Conservation (phyloP, 176 grass and related monocot species). For the Dactylis glomerata region DNA sequence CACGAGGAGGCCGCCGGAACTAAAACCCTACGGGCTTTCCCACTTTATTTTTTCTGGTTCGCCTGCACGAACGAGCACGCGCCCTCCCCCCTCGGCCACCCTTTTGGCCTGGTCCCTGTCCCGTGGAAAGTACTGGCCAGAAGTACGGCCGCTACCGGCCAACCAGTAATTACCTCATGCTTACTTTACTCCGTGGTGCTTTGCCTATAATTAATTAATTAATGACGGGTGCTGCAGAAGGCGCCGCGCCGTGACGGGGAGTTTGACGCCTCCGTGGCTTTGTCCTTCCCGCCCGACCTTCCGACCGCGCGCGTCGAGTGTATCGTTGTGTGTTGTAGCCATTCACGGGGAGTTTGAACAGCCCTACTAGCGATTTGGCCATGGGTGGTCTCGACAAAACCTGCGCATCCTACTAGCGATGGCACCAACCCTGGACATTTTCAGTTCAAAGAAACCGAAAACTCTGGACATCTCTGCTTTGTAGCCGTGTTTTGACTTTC, state of each 20-base stretch:
- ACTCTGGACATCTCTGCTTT: background rate
- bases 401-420: background rate
- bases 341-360: too few species aligned
- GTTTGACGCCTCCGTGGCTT: background rate
- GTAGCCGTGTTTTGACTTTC: background rate
- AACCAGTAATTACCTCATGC: background rate
- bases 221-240: background rate
- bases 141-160: slow-evolving; percentile 21
- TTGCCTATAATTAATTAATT: background rate
- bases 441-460: too few species aligned
- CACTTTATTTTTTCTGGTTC: background rate
- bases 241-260: background rate
- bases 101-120: slow-evolving; percentile 7
- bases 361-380: background rate
- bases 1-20: background rate
- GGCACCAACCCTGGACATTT: background rate
- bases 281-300: background rate
- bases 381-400: background rate
- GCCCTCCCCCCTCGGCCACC: background rate
- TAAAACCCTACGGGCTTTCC: slow-evolving; percentile 31
- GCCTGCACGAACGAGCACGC: slow-evolving; percentile 6
- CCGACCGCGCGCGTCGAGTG: slow-evolving; percentile 3
- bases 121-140: slow-evolving; percentile 24
- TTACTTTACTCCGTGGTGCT: slow-evolving; percentile 1
- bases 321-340: background rate